These are phyloP conservation scores for Apophysomyces variabilis DNA, from an alignment of 371 early-diverging fungal species.

Conservation along the genomic window DNA sequence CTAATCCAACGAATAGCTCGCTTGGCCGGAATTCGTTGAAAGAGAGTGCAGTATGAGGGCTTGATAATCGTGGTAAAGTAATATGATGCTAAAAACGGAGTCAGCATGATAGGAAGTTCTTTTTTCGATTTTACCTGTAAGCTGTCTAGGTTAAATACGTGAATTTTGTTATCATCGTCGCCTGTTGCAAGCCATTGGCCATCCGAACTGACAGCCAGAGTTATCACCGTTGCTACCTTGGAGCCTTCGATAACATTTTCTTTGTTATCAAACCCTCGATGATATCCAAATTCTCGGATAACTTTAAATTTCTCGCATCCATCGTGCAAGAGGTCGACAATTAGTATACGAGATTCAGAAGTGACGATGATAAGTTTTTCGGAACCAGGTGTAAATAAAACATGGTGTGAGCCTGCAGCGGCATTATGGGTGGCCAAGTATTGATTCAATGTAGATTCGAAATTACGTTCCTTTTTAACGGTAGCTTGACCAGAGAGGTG, in stretches of 20 bases:
- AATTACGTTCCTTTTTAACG: constrained; percentile 57
- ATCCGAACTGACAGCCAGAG: constrained; percentile 76
- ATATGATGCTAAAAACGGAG: constrained; percentile 58
- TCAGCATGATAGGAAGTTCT: neutral
- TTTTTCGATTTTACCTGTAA: constrained; percentile 59
- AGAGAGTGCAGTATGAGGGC: constrained; percentile 73
- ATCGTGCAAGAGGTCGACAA: constrained; percentile 66
- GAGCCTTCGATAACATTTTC: constrained; percentile 49
- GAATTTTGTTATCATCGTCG: constrained; percentile 75
- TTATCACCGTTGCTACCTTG: constrained; percentile 60
- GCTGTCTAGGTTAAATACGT: constrained; percentile 79
- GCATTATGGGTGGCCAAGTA: constrained; percentile 38
- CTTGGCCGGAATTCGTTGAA: constrained; percentile 71
- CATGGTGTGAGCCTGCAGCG: constrained; percentile 59
- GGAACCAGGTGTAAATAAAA: constrained; percentile 76
- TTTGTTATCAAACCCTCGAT: constrained; percentile 63
- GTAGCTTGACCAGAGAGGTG: constrained; percentile 40
- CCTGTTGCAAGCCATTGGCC: constrained; percentile 83
- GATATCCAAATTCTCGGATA: constrained; percentile 63
- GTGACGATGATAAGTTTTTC: constrained; percentile 67
- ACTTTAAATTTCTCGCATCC: constrained; percentile 56
- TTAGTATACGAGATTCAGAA: constrained; percentile 63
- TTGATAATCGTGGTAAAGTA: constrained; percentile 69
- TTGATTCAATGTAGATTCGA: constrained; percentile 42
- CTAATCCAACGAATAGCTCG: constrained; percentile 66